Evolutionary conservation across 352 stramenopile species (phyloP).

Genomic region (Phytophthora rubi): DNA sequence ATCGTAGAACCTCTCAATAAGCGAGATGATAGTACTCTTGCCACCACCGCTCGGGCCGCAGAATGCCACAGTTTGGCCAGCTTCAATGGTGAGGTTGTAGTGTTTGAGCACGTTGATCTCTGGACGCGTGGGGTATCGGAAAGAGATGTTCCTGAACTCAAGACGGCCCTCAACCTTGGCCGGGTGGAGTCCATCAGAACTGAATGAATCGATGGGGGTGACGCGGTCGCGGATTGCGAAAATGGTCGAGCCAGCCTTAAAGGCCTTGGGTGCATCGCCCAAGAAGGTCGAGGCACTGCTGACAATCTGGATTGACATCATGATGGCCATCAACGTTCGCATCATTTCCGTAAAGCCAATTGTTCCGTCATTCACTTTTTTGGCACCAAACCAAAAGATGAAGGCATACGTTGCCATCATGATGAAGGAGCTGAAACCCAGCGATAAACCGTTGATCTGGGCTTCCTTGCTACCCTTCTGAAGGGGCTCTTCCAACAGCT

Average conservation of each 20-base stretch:
- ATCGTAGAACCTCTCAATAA: conserved; percentile 79
- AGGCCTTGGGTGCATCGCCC: conserved; percentile 72
- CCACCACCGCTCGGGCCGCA: conserved; percentile 16
- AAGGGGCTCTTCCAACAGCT: no score
- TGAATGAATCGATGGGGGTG: conserved; percentile 51
- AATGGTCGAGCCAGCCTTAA: conserved; percentile 52
- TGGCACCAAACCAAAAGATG: conserved; percentile 70
- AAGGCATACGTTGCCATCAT: conserved; percentile 57
- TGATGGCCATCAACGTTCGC: conserved; percentile 56
- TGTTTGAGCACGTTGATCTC: conserved; percentile 76
- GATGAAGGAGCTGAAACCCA: conserved; percentile 78
- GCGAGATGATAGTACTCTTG: conserved; percentile 35
- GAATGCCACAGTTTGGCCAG: no score
- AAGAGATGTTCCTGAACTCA: conserved; percentile 71
- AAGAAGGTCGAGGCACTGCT: conserved; percentile 36
- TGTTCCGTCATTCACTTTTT: conserved; percentile 43
- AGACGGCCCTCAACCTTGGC: conserved; percentile 41
- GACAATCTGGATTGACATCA: conserved; percentile 46
- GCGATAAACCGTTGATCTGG: conserved; percentile 40
- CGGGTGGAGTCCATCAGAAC: conserved; percentile 22
- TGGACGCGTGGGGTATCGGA: conserved; percentile 76
- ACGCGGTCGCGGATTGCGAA: conserved; percentile 40
- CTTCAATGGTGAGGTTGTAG: conserved; percentile 77
- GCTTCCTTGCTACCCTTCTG: conserved; percentile 40
- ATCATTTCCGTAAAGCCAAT: conserved; percentile 57